Base-by-base conservation (phyloP, 2,329 filamentous ascomycete species). In the Fusarium beomiforme region DNA sequence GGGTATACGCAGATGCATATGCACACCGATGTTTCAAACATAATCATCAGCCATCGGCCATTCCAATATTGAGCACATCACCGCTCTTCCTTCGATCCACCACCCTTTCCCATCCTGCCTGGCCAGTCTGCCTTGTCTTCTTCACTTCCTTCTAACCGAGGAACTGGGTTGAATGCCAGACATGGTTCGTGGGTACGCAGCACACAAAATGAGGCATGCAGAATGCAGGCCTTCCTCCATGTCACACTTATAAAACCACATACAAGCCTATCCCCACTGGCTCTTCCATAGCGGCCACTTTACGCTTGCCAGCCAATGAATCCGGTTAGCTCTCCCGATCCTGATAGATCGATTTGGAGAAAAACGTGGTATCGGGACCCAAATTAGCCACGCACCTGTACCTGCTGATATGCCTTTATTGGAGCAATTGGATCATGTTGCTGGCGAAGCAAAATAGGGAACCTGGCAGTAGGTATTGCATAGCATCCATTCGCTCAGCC, bases 291-390 rank as follows among this genome's bases (percentile, higher is more conserved):
- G 41, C 51, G 34, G 54, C 50, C 42, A 68, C 46, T 60, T 47
- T 21, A 36, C 24, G n/a, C 50, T 33, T 61, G 41, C 51, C 59
- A 70, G 42, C 71, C 64, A 72, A 67, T 66, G 37, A 51, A 64
- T 61, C 43, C 42, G 17, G 36, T 50, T 44, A 46, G 51, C 42
- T 54, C 60, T 42, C 57, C 47, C 69, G 71, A 72, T 70, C 57
- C 62, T 66, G 63, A 70, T 53, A 70, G 50, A 60, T 67, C 56
- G 44, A 65, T 61, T 68, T 67, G 34, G 54, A 37, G 23, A 42
- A 71, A 67, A 74, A 65, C 72, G 68, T 72, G 62, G 68, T 67
- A 68, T 62, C 51, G 66, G 59, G 72, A 72, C 72, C 64, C 53
- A 70, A 63, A 59, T 39, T 33, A 70, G 55, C 66, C 69, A 70